Conservation (phyloP, 352 stramenopile genomes). For the Blastocystis sp. region DNA sequence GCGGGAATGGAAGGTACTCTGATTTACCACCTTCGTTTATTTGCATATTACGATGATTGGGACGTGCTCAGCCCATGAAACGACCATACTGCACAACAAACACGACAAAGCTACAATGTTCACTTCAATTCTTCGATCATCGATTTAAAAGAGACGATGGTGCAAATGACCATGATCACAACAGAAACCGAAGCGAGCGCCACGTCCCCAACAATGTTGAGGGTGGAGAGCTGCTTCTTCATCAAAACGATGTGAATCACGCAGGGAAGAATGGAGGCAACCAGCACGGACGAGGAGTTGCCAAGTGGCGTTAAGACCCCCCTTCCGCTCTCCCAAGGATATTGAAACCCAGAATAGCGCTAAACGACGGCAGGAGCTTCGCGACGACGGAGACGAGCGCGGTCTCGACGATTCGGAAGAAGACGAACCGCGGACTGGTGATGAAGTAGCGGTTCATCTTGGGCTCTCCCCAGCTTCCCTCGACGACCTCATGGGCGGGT, state of each 20-base stretch:
- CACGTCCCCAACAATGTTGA: not conserved
- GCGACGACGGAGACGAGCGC: slow-evolving; percentile 24
- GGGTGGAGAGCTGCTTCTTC: not conserved
- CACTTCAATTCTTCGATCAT: not conserved
- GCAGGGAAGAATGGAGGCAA: not conserved
- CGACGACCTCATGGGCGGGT: not conserved
- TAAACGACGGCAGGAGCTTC: not conserved
- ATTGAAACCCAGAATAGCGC: slow-evolving; percentile 37
- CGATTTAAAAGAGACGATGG: slow-evolving; percentile 19
- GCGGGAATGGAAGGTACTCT: too few relatives aligned
- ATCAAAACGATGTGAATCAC: slow-evolving; percentile 35
- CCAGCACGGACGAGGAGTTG: slow-evolving; percentile 48
- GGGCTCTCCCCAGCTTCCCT: slow-evolving; percentile 8
- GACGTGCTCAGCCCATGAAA: too few relatives aligned
- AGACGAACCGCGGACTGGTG: not conserved
- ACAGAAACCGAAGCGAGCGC: not conserved
- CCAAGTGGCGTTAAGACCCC: slow-evolving; percentile 3
- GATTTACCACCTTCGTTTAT: too few relatives aligned
- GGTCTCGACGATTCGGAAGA: slow-evolving; percentile 18
- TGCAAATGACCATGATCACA: slow-evolving; percentile 46
- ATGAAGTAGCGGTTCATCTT: slow-evolving; percentile 18
- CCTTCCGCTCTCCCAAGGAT: not conserved
- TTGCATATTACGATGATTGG: too few relatives aligned
- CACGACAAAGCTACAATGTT: not conserved
- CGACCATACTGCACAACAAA: not conserved